A percentile compares a stretch with the other conserved stretches of the same genome.
These are phyloP conservation scores for Neurospora cerealis DNA, from an alignment of 495 filamentous ascomycete species.

Conservation along the genomic window DNA sequence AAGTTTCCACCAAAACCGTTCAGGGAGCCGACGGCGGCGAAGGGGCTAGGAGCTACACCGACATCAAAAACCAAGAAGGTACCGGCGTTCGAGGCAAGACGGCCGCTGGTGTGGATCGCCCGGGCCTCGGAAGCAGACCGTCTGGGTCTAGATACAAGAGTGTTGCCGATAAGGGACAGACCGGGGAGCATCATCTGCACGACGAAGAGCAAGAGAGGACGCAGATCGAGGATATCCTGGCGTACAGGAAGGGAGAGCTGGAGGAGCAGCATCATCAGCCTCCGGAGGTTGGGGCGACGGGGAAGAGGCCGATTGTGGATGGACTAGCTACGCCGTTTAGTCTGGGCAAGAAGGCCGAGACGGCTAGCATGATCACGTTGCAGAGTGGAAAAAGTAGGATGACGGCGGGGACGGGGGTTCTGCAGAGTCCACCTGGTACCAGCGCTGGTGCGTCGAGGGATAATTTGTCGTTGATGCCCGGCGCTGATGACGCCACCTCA, in stretches of 20 bases:
- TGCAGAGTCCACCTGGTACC: slow-evolving; percentile 19
- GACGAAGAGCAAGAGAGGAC: slow-evolving; percentile 20
- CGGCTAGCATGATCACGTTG: slow-evolving; percentile 45
- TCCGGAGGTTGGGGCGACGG: slow-evolving; percentile 26
- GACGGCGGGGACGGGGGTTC: not conserved
- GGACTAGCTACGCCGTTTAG: slow-evolving; percentile 45
- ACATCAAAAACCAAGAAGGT: slow-evolving; percentile 23
- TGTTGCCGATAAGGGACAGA: slow-evolving; percentile 34
- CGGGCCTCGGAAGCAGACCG: not conserved
- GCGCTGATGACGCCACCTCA: slow-evolving; percentile 10
- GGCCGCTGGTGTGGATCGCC: not conserved
- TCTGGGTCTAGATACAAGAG: slow-evolving; percentile 23
- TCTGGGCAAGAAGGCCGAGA: slow-evolving; percentile 33
- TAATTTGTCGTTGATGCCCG: not conserved
- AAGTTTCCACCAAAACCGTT: not conserved
- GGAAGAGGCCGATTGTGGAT: slow-evolving; percentile 37
- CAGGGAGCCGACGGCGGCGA: slow-evolving; percentile 23
- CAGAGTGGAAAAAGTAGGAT: not conserved
- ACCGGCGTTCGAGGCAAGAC: not conserved
- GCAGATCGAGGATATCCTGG: slow-evolving; percentile 21
- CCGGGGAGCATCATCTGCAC: slow-evolving; percentile 4
- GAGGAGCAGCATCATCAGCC: not conserved
- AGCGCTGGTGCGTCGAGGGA: not conserved
- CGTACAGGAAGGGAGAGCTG: slow-evolving; percentile 15
- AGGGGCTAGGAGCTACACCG: slow-evolving; percentile 28